Percentiles rank a stretch among this genome's conserved stretches.
These are phyloP conservation scores for Kodamaea ohmeri DNA, from an alignment of 1,139 yeast genomes.

Conservation along the genomic window DNA sequence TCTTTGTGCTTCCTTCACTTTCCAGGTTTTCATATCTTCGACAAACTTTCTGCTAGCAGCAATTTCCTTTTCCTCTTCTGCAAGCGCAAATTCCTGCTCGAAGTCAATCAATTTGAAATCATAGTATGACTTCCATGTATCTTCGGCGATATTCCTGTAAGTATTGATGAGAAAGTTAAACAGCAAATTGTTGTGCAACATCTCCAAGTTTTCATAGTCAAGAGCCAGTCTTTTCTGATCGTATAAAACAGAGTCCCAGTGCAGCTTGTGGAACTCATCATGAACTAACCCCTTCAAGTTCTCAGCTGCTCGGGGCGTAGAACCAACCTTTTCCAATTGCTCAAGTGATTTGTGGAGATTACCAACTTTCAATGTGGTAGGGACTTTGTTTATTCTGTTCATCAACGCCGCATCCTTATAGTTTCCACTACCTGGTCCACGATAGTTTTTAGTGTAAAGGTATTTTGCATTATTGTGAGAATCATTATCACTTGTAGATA, in stretches of 20 bases:
- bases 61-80: conserved; percentile 16
- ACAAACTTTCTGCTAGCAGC: conserved; percentile 14
- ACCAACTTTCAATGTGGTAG: conserved; percentile 19
- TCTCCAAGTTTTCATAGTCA: conserved; percentile 42
- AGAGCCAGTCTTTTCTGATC: conserved; percentile 34
- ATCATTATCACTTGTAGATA: conserved; percentile 38
- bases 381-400: conserved; percentile 39
- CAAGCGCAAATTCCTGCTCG: conserved; percentile 33
- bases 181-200: conserved; percentile 44
- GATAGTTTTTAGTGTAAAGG: conserved; percentile 39
- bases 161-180: conserved; percentile 42
- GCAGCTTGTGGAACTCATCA: conserved; percentile 32
- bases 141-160: conserved; percentile 39
- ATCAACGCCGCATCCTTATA: conserved; percentile 46
- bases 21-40: conserved; percentile 21
- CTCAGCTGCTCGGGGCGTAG: conserved; percentile 19
- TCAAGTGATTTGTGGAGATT: conserved; percentile 15
- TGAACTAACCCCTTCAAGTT: conserved; percentile 41
- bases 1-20: conserved; percentile 18
- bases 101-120: conserved; percentile 40
- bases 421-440: conserved; percentile 50
- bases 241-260: conserved; percentile 30
- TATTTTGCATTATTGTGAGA: conserved; percentile 36
- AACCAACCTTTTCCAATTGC: conserved; percentile 8
- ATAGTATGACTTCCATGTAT: conserved; percentile 42